Base-by-base conservation (phyloP, 208 protist species). In the Leishmania lainsoni region DNA sequence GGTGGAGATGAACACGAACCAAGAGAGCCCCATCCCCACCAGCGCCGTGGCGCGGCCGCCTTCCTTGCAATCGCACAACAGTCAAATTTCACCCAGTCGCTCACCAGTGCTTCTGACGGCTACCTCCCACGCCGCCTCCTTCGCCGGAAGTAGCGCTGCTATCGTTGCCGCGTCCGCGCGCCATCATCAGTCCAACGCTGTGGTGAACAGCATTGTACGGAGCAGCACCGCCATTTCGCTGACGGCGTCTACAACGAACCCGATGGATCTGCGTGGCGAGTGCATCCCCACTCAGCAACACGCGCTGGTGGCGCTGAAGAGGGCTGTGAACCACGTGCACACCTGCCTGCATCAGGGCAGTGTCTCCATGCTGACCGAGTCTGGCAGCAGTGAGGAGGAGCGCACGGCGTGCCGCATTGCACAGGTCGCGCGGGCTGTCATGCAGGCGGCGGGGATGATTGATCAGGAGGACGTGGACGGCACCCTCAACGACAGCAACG, bases 401-500 rank as follows among this genome's bases (percentile, higher is more conserved):
- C 48, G 68, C 49, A 58, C 81, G 42, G 81, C 76, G 20, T 69
- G 79, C 71, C 77, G 81, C 61, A 81, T 85, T 45, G 81, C 81
- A 20, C 72, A 69, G 52, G 73, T 75, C 3, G 71, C 81, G 71
- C 49, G 52, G 72, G 76, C 81, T 2, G 81, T 81, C 17, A 75
- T 85, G 70, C 81, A 69, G 49, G 81, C 81, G 14, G 81, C 81
- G 0, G 81, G 81, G 65, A 85, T 74, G 69, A 85, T 85, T 49
- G 81, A 85, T 61, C 61, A 81, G 76, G 81, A 85, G 76, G 73
- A 82, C 73, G 42, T 22, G 56, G 26, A 81, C 58, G 58, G 26
- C 80, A 75, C 20, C 42, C 22, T 56, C 5, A 54, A 82, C n/a
- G 74, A 80, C 45, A 81, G 76, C 78, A 76, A 71, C 61, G 42